Evolutionary conservation across 202 grass and related monocot genomes (phyloP).

Genomic region (Brachypodium distachyon): DNA sequence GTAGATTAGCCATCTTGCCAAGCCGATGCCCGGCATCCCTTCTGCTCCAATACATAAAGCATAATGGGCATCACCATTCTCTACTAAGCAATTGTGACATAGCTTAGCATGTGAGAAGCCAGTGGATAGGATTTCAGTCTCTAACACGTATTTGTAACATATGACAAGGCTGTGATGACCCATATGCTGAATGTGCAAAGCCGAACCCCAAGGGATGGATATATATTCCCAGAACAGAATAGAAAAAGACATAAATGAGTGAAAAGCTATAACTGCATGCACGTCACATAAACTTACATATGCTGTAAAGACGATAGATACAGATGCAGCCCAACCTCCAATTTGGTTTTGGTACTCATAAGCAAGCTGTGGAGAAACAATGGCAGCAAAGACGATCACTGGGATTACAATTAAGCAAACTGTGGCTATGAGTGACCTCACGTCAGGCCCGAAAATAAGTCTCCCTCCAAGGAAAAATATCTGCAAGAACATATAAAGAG

Average conservation of each 20-base stretch:
- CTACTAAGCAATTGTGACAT: background rate
- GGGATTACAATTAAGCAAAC: constrained; percentile 57
- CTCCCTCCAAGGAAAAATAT: constrained; percentile 73
- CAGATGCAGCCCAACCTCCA: constrained; percentile 38
- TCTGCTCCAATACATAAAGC: background rate
- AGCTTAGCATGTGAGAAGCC: background rate
- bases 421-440: constrained; percentile 54
- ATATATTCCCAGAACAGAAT: background rate
- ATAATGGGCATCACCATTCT: background rate
- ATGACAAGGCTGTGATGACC: background rate
- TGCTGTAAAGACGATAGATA: constrained; percentile 43
- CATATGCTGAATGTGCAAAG: background rate
- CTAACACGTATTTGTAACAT: background rate
- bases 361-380: constrained; percentile 43
- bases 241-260: background rate
- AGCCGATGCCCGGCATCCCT: background rate
- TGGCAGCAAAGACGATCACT: constrained; percentile 48
- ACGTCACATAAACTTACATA: constrained; percentile 50
- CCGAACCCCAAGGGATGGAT: background rate
- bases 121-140: background rate
- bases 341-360: constrained; percentile 44
- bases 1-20: background rate
- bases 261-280: background rate
- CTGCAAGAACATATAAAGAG: constrained; percentile 32
- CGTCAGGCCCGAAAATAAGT: constrained; percentile 78